Conservation (phyloP, 805 yeast genomes). For the Yarrowia sp. region DNA sequence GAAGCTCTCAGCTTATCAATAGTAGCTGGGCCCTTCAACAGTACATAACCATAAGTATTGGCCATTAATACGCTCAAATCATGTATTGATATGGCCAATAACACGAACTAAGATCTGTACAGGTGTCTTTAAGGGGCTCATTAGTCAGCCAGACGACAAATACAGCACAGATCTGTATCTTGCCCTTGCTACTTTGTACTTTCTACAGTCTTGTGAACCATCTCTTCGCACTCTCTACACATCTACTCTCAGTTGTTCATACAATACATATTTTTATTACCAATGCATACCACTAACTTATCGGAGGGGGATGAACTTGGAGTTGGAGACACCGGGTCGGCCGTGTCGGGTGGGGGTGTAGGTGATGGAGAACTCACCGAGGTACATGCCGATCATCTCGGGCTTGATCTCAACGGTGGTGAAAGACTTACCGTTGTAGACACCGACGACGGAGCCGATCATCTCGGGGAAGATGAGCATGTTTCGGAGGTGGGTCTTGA, state of each 20-base stretch:
- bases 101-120: too few species aligned
- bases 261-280: constrained; percentile 24
- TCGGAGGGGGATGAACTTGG: constrained; percentile 75
- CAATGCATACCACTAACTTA: constrained; percentile 36
- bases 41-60: too few species aligned
- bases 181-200: too few species aligned
- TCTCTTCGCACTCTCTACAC: too few species aligned
- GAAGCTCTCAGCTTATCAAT: too few species aligned
- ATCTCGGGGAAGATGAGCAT: constrained; percentile 98
- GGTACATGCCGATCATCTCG: constrained; percentile 99
- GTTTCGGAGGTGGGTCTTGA: constrained; percentile 99
- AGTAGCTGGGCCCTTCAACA: too few species aligned
- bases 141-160: too few species aligned
- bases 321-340: constrained; percentile 78
- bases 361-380: constrained; percentile 99
- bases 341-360: constrained; percentile 99
- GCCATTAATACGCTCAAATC: too few species aligned
- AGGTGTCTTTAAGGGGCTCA: too few species aligned
- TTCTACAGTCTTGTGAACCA: too few species aligned
- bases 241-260: background rate
- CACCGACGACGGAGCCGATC: constrained; percentile 98
- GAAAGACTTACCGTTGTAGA: constrained; percentile 99
- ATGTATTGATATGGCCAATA: too few species aligned
- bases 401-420: constrained; percentile 98
- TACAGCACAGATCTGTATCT: too few species aligned